These are phyloP conservation scores for Boletus reticuloceps DNA, from an alignment of 768 basidiomycete genomes.

Conservation along the genomic window DNA sequence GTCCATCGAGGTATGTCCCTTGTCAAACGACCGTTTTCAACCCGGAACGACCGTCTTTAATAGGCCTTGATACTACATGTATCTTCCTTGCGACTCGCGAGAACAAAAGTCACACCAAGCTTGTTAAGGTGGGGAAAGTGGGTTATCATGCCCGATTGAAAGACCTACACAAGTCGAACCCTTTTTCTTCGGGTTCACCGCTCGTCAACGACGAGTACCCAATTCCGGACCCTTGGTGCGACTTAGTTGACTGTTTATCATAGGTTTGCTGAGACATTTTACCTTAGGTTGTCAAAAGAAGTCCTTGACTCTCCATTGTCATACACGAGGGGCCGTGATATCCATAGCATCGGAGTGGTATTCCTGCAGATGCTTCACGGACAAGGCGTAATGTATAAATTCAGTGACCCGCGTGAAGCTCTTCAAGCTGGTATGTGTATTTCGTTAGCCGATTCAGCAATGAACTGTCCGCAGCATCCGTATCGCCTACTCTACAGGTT, in stretches of 20 bases:
- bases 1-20: constrained; percentile 62
- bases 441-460: neutral
- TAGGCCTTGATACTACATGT: constrained; percentile 57
- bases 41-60: neutral
- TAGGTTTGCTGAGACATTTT: constrained; percentile 1
- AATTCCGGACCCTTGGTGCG: constrained; percentile 33
- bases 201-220: constrained; percentile 14
- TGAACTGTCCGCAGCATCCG: constrained; percentile 39
- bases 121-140: constrained; percentile 72
- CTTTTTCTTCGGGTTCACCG: constrained; percentile 45
- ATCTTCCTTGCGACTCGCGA: constrained; percentile 60
- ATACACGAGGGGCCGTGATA: constrained; percentile 77
- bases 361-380: constrained; percentile 88
- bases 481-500: constrained; percentile 51
- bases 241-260: neutral
- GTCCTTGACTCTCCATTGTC: constrained; percentile 73
- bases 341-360: constrained; percentile 78
- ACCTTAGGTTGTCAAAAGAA: constrained; percentile 68
- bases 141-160: constrained; percentile 69
- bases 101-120: constrained; percentile 51
- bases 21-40: neutral
- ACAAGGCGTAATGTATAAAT: constrained; percentile 56
- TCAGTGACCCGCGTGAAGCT: constrained; percentile 54
- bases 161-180: constrained; percentile 84
- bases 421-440: constrained; percentile 46